Conservation (phyloP, 495 filamentous ascomycete species). For the Hypoxylon rickii region DNA sequence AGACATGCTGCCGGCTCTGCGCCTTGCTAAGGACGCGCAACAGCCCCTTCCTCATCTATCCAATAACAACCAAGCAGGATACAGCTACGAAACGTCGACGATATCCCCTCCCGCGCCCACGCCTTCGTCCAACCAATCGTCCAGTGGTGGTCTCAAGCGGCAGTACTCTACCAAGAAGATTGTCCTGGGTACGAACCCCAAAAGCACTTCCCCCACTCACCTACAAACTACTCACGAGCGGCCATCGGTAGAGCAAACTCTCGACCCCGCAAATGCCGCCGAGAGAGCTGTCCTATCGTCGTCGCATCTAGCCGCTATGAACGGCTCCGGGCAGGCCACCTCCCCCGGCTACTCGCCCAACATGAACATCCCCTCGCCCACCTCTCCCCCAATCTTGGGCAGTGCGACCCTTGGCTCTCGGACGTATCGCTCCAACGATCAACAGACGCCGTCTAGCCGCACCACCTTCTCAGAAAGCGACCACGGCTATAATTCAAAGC, state of each 20-base stretch:
- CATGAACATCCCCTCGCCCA: slow-evolving; percentile 77
- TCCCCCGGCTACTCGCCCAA: slow-evolving; percentile 69
- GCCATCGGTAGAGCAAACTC: slow-evolving; percentile 58
- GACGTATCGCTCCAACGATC: slow-evolving; percentile 53
- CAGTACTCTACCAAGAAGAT: slow-evolving; percentile 92
- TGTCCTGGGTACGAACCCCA: slow-evolving; percentile 79
- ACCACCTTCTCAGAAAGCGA: slow-evolving; percentile 56
- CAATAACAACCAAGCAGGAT: slow-evolving; percentile 44
- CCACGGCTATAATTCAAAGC: slow-evolving; percentile 50
- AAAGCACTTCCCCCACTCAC: slow-evolving; percentile 74
- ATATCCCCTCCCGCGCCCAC: slow-evolving; percentile 58
- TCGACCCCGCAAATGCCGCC: slow-evolving; percentile 58
- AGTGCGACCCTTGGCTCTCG: slow-evolving; percentile 60
- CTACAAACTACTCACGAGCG: slow-evolving; percentile 61
- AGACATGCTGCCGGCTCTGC: slow-evolving; percentile 86
- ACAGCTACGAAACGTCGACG: slow-evolving; percentile 50
- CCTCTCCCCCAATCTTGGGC: slow-evolving; percentile 65
- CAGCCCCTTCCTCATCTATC: slow-evolving; percentile 74
- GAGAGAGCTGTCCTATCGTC: slow-evolving; percentile 70
- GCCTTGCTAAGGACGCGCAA: slow-evolving; percentile 86
- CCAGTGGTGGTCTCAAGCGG: slow-evolving; percentile 65
- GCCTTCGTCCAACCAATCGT: slow-evolving; percentile 51
- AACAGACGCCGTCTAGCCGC: slow-evolving; percentile 51
- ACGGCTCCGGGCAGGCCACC: slow-evolving; percentile 58
- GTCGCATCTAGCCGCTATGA: slow-evolving; percentile 75